These are phyloP conservation scores for Verticillium klebahnii DNA, from an alignment of 2,329 filamentous ascomycete genomes.

Conservation along the genomic window DNA sequence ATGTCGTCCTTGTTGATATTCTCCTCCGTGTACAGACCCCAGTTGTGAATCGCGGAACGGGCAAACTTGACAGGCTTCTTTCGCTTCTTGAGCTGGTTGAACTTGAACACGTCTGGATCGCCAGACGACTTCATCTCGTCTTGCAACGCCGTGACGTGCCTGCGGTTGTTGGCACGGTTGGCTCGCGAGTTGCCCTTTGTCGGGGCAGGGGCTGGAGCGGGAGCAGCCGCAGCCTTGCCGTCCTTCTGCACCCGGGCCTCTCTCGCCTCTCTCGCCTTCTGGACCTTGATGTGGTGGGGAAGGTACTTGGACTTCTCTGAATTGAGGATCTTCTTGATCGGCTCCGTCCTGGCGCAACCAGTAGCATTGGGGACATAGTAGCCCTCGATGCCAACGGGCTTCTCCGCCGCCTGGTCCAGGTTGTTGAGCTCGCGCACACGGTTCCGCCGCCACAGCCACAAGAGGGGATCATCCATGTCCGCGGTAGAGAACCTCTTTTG, in stretches of 20 bases:
- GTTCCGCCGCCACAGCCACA: constrained; percentile 55
- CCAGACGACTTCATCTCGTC: constrained; percentile 85
- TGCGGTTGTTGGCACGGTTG: constrained; percentile 92
- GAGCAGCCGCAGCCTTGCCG: constrained; percentile 59
- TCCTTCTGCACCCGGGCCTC: constrained; percentile 67
- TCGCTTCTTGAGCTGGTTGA: constrained; percentile 98
- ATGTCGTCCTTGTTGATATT: constrained; percentile 97
- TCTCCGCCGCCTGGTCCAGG: constrained; percentile 21
- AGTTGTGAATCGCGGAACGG: constrained; percentile 96
- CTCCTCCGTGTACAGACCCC: constrained; percentile 96
- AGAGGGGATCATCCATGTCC: constrained; percentile 43
- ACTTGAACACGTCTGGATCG: constrained; percentile 88
- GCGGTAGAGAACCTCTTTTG: constrained; percentile 39
- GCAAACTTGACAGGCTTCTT: constrained; percentile 99
- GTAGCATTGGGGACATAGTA: constrained; percentile 83
- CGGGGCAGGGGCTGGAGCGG: constrained; percentile 70
- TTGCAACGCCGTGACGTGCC: constrained; percentile 90
- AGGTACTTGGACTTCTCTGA: constrained; percentile 98
- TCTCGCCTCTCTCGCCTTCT: constrained; percentile 86
- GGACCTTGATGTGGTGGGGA: constrained; percentile 94
- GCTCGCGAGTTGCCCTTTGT: constrained; percentile 88
- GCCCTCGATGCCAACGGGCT: constrained; percentile 46
- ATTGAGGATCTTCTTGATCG: constrained; percentile 91
- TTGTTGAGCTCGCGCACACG: constrained; percentile 53
- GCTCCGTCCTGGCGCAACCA: constrained; percentile 86